A percentile compares a stretch with the other conserved stretches of the same genome.
phyloP scores from a whole-genome alignment of 805 yeast genomes.

The Kodamaea kaohsiungensis region DNA sequence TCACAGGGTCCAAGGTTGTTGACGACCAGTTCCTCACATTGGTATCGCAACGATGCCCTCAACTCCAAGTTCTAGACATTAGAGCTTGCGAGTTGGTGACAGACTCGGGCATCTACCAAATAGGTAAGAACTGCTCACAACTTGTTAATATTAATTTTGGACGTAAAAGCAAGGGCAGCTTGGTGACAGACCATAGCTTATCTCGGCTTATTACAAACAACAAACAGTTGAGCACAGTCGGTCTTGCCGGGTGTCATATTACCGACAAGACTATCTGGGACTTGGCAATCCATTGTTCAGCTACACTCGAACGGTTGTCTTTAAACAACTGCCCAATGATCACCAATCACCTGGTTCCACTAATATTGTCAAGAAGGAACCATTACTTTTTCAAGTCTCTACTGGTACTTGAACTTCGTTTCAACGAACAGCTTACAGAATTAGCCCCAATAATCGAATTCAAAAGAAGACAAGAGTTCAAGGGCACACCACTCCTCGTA shows the following conservation, averaged over 20 bases:
- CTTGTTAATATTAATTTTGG: constrained; percentile 74
- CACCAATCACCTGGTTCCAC: constrained; percentile 60
- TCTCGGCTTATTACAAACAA: constrained; percentile 58
- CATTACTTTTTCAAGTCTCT: constrained; percentile 47
- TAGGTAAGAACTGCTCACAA: constrained; percentile 60
- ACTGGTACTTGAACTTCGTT: constrained; percentile 76
- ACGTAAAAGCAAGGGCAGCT: constrained; percentile 65
- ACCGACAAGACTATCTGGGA: constrained; percentile 83
- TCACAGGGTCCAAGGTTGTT: constrained; percentile 71
- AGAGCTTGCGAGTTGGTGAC: constrained; percentile 81
- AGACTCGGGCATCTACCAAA: constrained; percentile 71
- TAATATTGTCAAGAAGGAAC: constrained; percentile 30
- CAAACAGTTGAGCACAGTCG: constrained; percentile 60
- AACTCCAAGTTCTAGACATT: constrained; percentile 66
- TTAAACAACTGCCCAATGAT: constrained; percentile 68
- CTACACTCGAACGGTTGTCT: constrained; percentile 61
- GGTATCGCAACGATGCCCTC: constrained; percentile 56
- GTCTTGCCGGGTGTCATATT: constrained; percentile 85
- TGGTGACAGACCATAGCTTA: constrained; percentile 71
- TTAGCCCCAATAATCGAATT: constrained; percentile 68
- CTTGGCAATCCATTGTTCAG: constrained; percentile 55
- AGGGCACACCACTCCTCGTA: constrained; percentile 55
- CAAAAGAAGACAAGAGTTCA: constrained; percentile 51
- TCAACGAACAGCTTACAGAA: constrained; percentile 55
- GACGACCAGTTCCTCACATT: constrained; percentile 58